phyloP scores from a whole-genome alignment of 2,329 filamentous ascomycete species.

The Penicillium sp. region DNA sequence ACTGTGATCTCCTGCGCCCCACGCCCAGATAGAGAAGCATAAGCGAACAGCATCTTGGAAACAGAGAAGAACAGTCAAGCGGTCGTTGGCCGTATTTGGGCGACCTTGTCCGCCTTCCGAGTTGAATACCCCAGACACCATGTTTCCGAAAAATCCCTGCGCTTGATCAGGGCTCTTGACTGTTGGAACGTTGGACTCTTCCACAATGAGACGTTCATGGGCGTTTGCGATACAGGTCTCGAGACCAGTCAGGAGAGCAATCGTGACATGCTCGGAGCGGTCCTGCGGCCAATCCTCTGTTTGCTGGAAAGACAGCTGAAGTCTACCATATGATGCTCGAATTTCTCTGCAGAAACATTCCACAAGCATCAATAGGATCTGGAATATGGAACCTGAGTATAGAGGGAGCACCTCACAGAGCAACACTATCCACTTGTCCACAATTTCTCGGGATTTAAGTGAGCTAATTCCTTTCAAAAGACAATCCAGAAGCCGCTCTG shows the following conservation, averaged over 20 bases:
- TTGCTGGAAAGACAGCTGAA: constrained; percentile 54
- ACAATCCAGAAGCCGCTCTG: constrained; percentile 73
- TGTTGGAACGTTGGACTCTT: constrained; percentile 67
- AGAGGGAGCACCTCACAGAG: constrained; percentile 78
- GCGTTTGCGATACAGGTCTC: constrained; percentile 86
- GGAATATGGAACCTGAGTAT: constrained; percentile 81
- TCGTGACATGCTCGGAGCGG: constrained; percentile 59
- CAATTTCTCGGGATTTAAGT: constrained; percentile 66
- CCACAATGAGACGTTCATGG: constrained; percentile 75
- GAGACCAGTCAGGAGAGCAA: constrained; percentile 85
- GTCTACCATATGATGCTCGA: constrained; percentile 65
- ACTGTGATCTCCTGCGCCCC: constrained; percentile 62
- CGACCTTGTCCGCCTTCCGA: constrained; percentile 74
- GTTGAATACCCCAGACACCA: constrained; percentile 87
- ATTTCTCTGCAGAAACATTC: constrained; percentile 85
- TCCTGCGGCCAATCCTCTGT: constrained; percentile 38
- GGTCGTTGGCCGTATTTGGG: constrained; percentile 84
- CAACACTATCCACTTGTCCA: constrained; percentile 91
- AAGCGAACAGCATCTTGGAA: constrained; percentile 94
- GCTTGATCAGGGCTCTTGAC: constrained; percentile 78
- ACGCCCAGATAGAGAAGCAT: constrained; percentile 93
- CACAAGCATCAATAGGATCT: constrained; percentile 84
- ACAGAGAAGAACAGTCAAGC: constrained; percentile 88
- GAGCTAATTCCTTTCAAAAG: constrained; percentile 79
- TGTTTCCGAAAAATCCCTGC: constrained; percentile 88